phyloP scores from a whole-genome alignment of 768 basidiomycete species.

The Bullera alba region DNA sequence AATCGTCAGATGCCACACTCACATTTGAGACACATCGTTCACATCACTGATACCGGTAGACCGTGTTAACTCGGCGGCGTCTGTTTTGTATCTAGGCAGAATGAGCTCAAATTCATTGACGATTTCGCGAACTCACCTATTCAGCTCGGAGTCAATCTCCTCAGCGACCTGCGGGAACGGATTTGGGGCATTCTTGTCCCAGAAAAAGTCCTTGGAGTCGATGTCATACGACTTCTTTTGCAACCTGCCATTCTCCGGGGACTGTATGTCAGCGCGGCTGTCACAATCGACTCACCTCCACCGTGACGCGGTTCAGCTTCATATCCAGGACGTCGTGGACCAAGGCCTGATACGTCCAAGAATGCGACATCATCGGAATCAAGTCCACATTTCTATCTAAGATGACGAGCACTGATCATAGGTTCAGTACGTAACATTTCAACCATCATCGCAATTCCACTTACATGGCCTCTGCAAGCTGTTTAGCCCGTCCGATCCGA shows the following conservation, averaged over 20 bases:
- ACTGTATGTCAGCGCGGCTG: conserved; percentile 33
- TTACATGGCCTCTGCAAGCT: conserved; percentile 79
- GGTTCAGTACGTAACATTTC: no score
- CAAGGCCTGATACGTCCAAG: conserved; percentile 98
- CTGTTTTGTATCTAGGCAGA: conserved; percentile 59
- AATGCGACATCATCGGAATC: conserved; percentile 85
- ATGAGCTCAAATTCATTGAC: not conserved
- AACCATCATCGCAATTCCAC: conserved; percentile 10
- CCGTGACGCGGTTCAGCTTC: conserved; percentile 87
- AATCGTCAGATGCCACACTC: conserved; percentile 38
- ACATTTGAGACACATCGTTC: conserved; percentile 91
- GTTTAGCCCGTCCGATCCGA: conserved; percentile 74
- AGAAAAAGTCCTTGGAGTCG: conserved; percentile 98
- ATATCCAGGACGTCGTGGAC: conserved; percentile 96
- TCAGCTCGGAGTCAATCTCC: conserved; percentile 87
- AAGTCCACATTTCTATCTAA: conserved; percentile 92
- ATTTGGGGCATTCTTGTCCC: conserved; percentile 90
- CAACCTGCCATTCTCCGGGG: conserved; percentile 54
- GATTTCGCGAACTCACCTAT: conserved; percentile 53
- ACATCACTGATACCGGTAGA: conserved; percentile 94
- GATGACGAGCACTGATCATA: conserved; percentile 69
- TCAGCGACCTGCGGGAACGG: conserved; percentile 98
- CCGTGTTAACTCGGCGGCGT: conserved; percentile 92
- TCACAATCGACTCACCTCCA: conserved; percentile 49
- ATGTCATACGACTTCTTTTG: conserved; percentile 79